Evolutionary conservation across 495 filamentous ascomycete genomes (phyloP).

Genomic region (Aspergillus hancockii): DNA sequence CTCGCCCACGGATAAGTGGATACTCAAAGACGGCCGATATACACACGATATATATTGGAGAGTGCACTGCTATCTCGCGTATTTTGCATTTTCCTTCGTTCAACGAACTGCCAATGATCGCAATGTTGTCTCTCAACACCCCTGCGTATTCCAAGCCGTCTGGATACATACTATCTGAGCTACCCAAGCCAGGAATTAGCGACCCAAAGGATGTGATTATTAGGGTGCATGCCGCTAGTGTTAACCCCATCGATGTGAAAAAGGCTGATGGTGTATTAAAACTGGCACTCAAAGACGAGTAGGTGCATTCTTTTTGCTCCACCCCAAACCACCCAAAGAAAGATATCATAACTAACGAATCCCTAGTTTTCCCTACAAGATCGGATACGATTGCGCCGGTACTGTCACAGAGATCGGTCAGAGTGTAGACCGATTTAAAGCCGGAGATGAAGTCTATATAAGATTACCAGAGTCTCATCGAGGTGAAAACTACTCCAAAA

Average conservation of each 20-base stretch:
- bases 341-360: neutral
- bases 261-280: conserved; percentile 37
- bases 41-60: no score
- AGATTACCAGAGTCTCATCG: conserved; percentile 31
- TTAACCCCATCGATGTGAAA: conserved; percentile 54
- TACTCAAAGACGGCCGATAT: no score
- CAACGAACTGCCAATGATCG: neutral
- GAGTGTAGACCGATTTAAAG: conserved; percentile 41
- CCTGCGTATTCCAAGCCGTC: conserved; percentile 41
- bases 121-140: conserved; percentile 51
- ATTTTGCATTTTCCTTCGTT: neutral
- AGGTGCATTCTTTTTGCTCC: conserved; percentile 7
- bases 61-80: no score
- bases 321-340: no score
- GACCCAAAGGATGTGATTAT: conserved; percentile 50
- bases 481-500: conserved; percentile 12
- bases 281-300: conserved; percentile 25
- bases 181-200: conserved; percentile 43
- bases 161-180: conserved; percentile 41
- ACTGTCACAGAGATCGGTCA: conserved; percentile 45
- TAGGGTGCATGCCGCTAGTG: conserved; percentile 48
- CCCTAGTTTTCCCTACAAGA: conserved; percentile 40
- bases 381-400: conserved; percentile 51
- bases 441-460: conserved; percentile 55
- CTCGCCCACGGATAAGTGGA: no score